These are phyloP conservation scores for Sarocladium brachiariae DNA, from an alignment of 2,329 filamentous ascomycete species.

Conservation along the genomic window DNA sequence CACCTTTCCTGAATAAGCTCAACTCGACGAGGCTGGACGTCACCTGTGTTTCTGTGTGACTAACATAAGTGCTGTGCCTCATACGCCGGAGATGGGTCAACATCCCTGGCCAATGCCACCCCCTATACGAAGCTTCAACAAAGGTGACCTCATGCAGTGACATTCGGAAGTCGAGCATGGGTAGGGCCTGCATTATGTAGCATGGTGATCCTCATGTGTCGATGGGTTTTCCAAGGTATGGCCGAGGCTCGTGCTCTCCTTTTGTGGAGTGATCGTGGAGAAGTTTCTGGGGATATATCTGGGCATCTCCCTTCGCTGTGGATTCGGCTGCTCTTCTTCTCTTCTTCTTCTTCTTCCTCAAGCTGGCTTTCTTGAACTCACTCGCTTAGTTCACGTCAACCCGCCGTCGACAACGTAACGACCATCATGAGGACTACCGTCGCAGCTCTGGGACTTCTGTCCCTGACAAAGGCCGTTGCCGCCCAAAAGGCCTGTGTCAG, in stretches of 20 bases:
- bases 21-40: background rate
- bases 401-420: background rate
- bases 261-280: background rate
- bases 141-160: conserved; percentile 3
- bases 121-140: background rate
- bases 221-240: background rate
- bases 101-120: background rate
- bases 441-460: conserved; percentile 14
- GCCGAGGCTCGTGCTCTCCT: background rate
- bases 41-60: background rate
- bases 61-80: background rate
- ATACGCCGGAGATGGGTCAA: background rate
- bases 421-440: conserved; percentile 12
- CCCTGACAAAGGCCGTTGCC: conserved; percentile 14
- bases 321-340: background rate
- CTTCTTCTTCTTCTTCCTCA: background rate
- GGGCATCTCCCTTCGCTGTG: background rate
- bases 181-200: background rate
- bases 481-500: conserved; percentile 15
- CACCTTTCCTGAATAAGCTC: background rate
- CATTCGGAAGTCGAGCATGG: background rate
- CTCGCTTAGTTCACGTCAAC: background rate
- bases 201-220: conserved; percentile 3
- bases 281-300: background rate
- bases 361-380: conserved; percentile 6